Conservation (phyloP, 495 filamentous ascomycete genomes). For the Hyaloscypha hepaticicola region DNA sequence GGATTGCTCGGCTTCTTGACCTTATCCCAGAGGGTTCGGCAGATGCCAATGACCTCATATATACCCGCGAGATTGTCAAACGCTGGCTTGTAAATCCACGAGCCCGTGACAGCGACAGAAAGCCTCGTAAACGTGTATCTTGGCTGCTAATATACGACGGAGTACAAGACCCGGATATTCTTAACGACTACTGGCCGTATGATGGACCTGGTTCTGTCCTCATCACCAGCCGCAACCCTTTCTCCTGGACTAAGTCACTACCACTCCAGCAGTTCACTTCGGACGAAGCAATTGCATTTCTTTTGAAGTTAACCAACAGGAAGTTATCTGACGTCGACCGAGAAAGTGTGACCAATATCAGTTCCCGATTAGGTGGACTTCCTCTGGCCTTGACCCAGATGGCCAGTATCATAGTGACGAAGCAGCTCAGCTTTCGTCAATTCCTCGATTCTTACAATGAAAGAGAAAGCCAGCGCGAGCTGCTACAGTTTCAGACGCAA, state of each 20-base stretch:
- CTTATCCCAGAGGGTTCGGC: slow-evolving; percentile 33
- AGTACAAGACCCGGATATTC: slow-evolving; percentile 34
- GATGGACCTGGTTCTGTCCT: slow-evolving; percentile 36
- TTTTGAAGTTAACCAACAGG: slow-evolving; percentile 10
- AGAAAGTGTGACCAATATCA: slow-evolving; percentile 11
- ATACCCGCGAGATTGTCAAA: slow-evolving; percentile 37
- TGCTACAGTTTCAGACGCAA: slow-evolving; percentile 12
- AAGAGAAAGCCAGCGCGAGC: slow-evolving; percentile 13
- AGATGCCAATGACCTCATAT: slow-evolving; percentile 31
- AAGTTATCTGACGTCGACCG: slow-evolving; percentile 5
- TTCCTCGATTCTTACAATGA: slow-evolving; percentile 36
- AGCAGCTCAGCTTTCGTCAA: slow-evolving; percentile 31
- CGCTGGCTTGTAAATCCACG: slow-evolving; percentile 38
- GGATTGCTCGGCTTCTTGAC: slow-evolving; percentile 37
- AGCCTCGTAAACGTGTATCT: not conserved
- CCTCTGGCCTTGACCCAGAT: slow-evolving; percentile 46
- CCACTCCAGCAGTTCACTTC: slow-evolving; percentile 17
- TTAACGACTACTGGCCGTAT: slow-evolving; percentile 38
- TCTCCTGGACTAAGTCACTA: slow-evolving; percentile 18
- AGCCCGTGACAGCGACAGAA: not conserved
- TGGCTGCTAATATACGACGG: slow-evolving; percentile 47
- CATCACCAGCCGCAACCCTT: slow-evolving; percentile 39
- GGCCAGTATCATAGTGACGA: slow-evolving; percentile 38
- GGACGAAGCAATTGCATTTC: not conserved
- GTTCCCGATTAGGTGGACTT: slow-evolving; percentile 36